Evolutionary conservation across 2,329 filamentous ascomycete genomes (phyloP), one percentile per base, ranked within the genome.

Genomic region (Colletotrichum echinochloae): DNA sequence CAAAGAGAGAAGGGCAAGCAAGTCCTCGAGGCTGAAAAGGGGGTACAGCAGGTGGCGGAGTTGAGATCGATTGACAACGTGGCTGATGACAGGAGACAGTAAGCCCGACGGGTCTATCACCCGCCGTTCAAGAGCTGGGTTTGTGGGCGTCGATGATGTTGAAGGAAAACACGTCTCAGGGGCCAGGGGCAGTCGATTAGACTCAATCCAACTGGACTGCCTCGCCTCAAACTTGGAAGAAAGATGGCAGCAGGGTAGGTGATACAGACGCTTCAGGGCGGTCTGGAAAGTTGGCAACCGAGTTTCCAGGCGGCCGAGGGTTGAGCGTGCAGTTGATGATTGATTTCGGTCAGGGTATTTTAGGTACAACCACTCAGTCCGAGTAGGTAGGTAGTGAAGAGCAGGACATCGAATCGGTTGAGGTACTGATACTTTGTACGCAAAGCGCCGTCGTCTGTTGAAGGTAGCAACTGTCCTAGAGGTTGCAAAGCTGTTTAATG

Each of bases 191-290:
- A 37, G 23, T 39, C 6, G 33, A 33, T 35, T 51, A 2, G 49
- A 39, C 18, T 12, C n/a, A 35, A 26, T n/a, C 33, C 60, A 52
- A 33, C 33, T 16, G 33, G 51, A 28, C 18, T 54, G 35, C 8
- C 23, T 11, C 51, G 26, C 30, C 18, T 54, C 14, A 23, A 49
- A 23, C 37, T 6, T 41, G 61, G 46, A 60, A 39, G 52, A 28
- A 57, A 30, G 28, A 35, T 49, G 41, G 46, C 23, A 39, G 12
- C 37, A 23, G 48, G 30, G 46, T 39, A 35, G 52, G 44, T 41
- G 60, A 63, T 56, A n/a, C 65, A 67, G 49, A 59, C 39, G 33
- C 51, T 20, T 56, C 65, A 67, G 65, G 39, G 51, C 59, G 33
- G 65, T 39, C 52, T 57, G 37, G 54, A 64, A 37, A 46, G 35